Conservation (phyloP, 208 protist species). For the Crithidia expoeki region DNA sequence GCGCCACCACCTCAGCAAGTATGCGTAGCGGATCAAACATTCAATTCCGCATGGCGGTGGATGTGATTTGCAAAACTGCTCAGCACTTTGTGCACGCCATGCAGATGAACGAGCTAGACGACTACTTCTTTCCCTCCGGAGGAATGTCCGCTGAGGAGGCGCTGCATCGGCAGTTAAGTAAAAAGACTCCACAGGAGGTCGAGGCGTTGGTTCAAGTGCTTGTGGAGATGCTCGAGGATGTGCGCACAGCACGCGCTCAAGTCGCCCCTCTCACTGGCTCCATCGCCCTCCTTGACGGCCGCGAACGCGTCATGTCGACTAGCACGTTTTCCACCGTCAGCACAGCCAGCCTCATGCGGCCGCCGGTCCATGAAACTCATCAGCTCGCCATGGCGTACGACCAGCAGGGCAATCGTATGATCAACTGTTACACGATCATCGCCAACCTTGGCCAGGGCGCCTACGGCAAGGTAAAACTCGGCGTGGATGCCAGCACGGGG, state of each 20-base stretch:
- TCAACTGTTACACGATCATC: constrained; percentile 76
- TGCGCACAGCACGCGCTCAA: constrained; percentile 28
- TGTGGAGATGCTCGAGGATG: constrained; percentile 55
- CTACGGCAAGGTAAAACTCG: constrained; percentile 78
- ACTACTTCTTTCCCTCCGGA: constrained; percentile 26
- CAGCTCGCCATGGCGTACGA: constrained; percentile 54
- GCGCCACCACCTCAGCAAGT: constrained; percentile 7
- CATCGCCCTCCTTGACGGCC: constrained; percentile 5
- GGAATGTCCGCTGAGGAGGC: constrained; percentile 22
- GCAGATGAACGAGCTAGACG: constrained; percentile 45
- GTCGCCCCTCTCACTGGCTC: constrained; percentile 21
- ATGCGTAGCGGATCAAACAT: background rate
- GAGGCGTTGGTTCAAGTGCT: constrained; percentile 41
- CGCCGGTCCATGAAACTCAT: constrained; percentile 67
- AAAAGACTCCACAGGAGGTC: constrained; percentile 35
- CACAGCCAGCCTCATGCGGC: constrained; percentile 53
- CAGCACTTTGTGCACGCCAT: constrained; percentile 65
- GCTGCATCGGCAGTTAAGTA: constrained; percentile 25
- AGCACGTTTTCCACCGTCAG: constrained; percentile 52
- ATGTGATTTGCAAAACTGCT: constrained; percentile 34
- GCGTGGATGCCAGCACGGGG: constrained; percentile 44
- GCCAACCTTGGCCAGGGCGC: constrained; percentile 62
- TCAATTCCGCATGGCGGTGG: constrained; percentile 13
- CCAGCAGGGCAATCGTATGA: constrained; percentile 61
- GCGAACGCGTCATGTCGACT: constrained; percentile 20